phyloP scores from a whole-genome alignment of 2,329 filamentous ascomycete genomes.

The Microdochium bolleyi region DNA sequence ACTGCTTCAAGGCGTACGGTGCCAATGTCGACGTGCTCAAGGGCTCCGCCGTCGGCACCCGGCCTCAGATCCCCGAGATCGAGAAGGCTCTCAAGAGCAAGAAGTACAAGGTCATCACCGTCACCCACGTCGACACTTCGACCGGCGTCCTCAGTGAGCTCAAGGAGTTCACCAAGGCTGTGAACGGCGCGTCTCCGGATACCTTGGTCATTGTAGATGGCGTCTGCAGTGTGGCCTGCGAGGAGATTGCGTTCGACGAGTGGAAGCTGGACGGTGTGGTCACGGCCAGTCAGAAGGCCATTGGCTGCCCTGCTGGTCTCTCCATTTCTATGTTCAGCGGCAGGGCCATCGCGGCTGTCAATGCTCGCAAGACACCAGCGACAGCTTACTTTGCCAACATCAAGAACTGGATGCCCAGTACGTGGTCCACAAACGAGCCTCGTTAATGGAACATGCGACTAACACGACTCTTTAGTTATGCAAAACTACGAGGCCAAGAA shows the following conservation, averaged over 20 bases:
- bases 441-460: conserved; percentile 3
- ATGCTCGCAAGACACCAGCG: conserved; percentile 73
- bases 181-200: conserved; percentile 80
- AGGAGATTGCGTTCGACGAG: conserved; percentile 92
- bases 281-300: conserved; percentile 94
- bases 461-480: conserved; percentile 60
- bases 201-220: conserved; percentile 91
- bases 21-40: conserved; percentile 76
- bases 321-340: conserved; percentile 93
- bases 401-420: conserved; percentile 94
- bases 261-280: conserved; percentile 91
- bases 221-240: conserved; percentile 92
- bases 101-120: conserved; percentile 87
- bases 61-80: conserved; percentile 79
- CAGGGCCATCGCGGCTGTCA: conserved; percentile 73
- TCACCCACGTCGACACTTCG: conserved; percentile 96
- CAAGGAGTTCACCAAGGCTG: conserved; percentile 72
- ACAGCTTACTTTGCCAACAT: conserved; percentile 91
- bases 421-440: conserved; percentile 17
- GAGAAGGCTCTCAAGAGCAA: conserved; percentile 84
- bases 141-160: conserved; percentile 93
- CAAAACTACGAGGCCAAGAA: conserved; percentile 98
- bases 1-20: conserved; percentile 87
- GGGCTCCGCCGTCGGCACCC: conserved; percentile 79
- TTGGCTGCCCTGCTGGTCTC: conserved; percentile 88